phyloP scores from a whole-genome alignment of 2,329 filamentous ascomycete species.

The Claviceps sp. region DNA sequence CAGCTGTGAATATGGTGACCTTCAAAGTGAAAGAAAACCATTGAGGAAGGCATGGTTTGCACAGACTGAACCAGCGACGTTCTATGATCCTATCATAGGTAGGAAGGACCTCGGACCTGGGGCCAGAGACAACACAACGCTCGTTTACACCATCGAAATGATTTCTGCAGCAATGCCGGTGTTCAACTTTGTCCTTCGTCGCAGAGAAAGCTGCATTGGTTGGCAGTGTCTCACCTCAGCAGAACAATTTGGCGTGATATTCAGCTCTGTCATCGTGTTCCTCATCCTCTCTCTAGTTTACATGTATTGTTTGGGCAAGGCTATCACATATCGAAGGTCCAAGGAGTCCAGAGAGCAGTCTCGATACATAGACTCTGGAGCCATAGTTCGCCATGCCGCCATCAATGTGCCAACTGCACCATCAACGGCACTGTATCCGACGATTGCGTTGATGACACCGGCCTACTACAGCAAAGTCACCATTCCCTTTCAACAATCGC shows the following conservation, averaged over 20 bases:
- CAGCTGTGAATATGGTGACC: background rate
- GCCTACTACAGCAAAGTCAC: background rate
- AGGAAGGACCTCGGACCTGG: too few relatives aligned
- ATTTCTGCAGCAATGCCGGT: background rate
- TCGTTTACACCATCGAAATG: background rate
- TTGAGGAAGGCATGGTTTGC: background rate
- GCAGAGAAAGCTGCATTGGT: conserved; percentile 14
- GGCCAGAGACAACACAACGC: background rate
- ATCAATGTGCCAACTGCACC: background rate
- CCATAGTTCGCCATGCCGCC: background rate
- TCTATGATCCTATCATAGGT: too few relatives aligned
- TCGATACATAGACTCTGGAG: background rate
- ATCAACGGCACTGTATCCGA: background rate
- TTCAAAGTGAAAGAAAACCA: background rate
- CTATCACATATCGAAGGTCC: conserved; percentile 3
- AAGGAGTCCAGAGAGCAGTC: background rate
- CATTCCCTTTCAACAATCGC: background rate
- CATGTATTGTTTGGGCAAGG: conserved; percentile 22
- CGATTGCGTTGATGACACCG: background rate
- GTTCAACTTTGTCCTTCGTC: background rate
- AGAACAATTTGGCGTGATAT: conserved; percentile 26
- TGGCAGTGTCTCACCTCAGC: conserved; percentile 26
- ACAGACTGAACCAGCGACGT: background rate
- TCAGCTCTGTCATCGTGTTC: conserved; percentile 18
- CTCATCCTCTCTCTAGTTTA: conserved; percentile 17